Evolutionary conservation across 306 rosid species (phyloP), one percentile per base, ranked within the genome.

Genomic region (Quercus suber): DNA sequence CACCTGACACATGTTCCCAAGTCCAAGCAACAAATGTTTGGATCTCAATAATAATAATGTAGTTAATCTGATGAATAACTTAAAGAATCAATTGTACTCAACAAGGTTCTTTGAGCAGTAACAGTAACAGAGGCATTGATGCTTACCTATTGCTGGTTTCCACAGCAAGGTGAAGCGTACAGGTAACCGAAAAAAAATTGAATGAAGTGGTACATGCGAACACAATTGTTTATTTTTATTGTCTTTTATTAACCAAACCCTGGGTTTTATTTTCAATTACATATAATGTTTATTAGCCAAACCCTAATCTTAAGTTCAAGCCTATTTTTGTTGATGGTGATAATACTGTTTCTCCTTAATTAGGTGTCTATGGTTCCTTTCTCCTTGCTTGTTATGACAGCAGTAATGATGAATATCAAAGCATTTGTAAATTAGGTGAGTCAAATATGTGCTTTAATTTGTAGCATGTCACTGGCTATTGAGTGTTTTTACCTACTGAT

Each of bases 121-220:
- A 8, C 25, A 21, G 6, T 33, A 33, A 33, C 37, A 33, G 37
- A 33, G 3, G 67, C 33, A 59, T 59, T 59, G 67, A 59, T 10
- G 17, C 33, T 59, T 57, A 27, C 98, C 99, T 68, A 91, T 95
- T 81, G 99, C 90, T 78, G 98, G 97, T 78, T 92, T 95, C 70
- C 93, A 91, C 6, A 97, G 99, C 31, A 97, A 93, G 52, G 98
- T 97, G 65, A 95, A 91, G 78, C 98, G 98, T 71, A 88, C 97
- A 90, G 99, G 98, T 95, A 76, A 86, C 79, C 21, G 56, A 55
- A 49, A 69, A 18, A 18, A 65, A 14, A 76, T 53, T 69, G 58
- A 77, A 71, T 55, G 43, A 35, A 84, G 68, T 75, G 65, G 51
- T 76, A 75, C 73, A 20, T 79, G 60, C 28, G 14, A 9, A 33